Percentiles rank a stretch among this genome's conserved stretches.
Conservation (phyloP, 202 grass and related monocot genomes). For the Cymbopogon flexuosus region DNA sequence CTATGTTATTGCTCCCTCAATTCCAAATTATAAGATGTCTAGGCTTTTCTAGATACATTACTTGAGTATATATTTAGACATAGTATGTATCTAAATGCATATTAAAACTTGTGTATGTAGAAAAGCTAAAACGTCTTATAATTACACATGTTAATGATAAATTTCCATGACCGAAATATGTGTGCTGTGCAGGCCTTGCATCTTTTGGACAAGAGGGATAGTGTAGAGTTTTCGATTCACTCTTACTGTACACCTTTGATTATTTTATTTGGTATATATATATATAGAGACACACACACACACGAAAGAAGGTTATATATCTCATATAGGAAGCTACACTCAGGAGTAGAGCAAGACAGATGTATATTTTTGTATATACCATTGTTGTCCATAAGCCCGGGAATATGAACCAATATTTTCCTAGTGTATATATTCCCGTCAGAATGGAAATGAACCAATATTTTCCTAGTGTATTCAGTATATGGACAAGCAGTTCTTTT, state of each 20-base stretch:
- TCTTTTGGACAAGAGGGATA: conserved; percentile 1
- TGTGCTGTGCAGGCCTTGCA: not conserved
- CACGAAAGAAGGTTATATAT: not conserved
- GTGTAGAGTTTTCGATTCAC: not conserved
- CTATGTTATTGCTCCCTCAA: not conserved
- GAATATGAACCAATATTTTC: not conserved
- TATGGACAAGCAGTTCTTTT: not conserved
- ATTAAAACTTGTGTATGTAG: not conserved
- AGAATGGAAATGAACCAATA: no score
- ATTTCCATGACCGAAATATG: not conserved
- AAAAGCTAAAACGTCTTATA: not conserved
- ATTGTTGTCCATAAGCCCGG: not conserved
- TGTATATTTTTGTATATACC: conserved; percentile 18
- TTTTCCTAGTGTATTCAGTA: no score
- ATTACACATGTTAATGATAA: not conserved
- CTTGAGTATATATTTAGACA: not conserved
- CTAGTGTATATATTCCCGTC: not conserved
- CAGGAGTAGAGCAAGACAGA: not conserved
- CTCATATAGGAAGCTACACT: not conserved
- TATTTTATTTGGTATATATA: not conserved
- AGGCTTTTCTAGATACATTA: not conserved
- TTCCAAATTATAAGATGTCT: not conserved
- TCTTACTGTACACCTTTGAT: not conserved
- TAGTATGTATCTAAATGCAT: not conserved
- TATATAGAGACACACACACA: no score